Evolutionary conservation across 2,329 filamentous ascomycete genomes (phyloP).

Genomic region (Chrysoporthe cubensis): DNA sequence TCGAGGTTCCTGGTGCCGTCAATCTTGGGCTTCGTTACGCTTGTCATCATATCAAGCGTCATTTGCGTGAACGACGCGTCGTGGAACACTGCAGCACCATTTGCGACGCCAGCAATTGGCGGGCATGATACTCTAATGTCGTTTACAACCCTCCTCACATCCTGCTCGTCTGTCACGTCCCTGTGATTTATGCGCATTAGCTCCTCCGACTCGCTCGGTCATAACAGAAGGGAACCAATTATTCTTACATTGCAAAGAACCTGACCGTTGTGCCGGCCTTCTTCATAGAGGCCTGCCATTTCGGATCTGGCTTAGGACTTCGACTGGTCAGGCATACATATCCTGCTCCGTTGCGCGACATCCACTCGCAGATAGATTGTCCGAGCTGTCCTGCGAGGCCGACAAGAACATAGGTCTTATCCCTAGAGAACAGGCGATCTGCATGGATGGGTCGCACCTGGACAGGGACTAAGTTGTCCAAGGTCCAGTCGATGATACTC

Average conservation of each 20-base stretch:
- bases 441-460: constrained; percentile 11
- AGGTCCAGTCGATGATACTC: neutral
- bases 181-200: neutral
- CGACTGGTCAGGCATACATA: constrained; percentile 46
- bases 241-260: constrained; percentile 16
- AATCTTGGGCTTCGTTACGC: constrained; percentile 28
- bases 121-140: neutral
- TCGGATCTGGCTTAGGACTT: constrained; percentile 38
- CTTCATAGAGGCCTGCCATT: constrained; percentile 34
- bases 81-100: constrained; percentile 34
- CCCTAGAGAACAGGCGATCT: constrained; percentile 28
- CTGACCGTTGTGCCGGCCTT: constrained; percentile 25
- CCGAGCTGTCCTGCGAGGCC: constrained; percentile 42
- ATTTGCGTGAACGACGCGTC: constrained; percentile 28
- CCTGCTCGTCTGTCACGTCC: constrained; percentile 25
- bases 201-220: neutral
- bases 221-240: too few relatives aligned
- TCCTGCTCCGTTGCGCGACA: constrained; percentile 43
- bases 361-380: constrained; percentile 44
- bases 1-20: constrained; percentile 31
- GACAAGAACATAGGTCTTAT: constrained; percentile 41
- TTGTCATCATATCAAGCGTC: constrained; percentile 23
- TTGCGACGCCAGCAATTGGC: constrained; percentile 31
- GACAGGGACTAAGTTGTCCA: neutral
- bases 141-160: constrained; percentile 23